Evolutionary conservation across 306 rosid genomes (phyloP).

Genomic region (Coriaria nepalensis): DNA sequence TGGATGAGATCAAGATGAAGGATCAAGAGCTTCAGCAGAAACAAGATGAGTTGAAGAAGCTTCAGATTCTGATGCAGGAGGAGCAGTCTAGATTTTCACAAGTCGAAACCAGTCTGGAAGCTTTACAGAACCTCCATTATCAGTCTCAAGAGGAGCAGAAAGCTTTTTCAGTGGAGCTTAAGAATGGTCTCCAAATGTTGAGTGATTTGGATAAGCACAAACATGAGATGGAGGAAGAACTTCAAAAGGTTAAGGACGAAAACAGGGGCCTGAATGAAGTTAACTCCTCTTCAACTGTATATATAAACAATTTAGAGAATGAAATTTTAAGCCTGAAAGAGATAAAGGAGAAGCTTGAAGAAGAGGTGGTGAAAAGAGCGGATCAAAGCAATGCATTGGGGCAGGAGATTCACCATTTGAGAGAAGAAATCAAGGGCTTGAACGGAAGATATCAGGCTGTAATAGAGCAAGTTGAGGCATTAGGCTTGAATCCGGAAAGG

Average conservation of each 20-base stretch:
- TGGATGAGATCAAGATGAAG: slow-evolving; percentile 53
- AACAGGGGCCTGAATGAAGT: slow-evolving; percentile 51
- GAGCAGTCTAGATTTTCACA: slow-evolving; percentile 64
- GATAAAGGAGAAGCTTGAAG: slow-evolving; percentile 79
- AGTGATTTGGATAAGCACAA: slow-evolving; percentile 60
- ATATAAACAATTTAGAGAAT: slow-evolving; percentile 43
- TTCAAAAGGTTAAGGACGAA: slow-evolving; percentile 53
- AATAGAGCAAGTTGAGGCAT: slow-evolving; percentile 50
- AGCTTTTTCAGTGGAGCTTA: slow-evolving; percentile 74
- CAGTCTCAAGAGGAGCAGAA: slow-evolving; percentile 81
- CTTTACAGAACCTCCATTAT: slow-evolving; percentile 54
- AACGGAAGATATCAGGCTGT: slow-evolving; percentile 51
- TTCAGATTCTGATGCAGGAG: slow-evolving; percentile 57
- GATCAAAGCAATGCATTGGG: slow-evolving; percentile 57
- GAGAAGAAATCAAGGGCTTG: slow-evolving; percentile 53
- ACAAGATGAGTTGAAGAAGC: slow-evolving; percentile 50
- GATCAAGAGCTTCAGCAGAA: slow-evolving; percentile 71
- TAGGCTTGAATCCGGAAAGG: slow-evolving; percentile 56
- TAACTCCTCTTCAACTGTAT: slow-evolving; percentile 33
- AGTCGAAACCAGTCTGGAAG: slow-evolving; percentile 59
- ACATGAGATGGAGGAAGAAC: slow-evolving; percentile 54
- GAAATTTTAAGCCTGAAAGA: slow-evolving; percentile 67
- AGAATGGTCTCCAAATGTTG: slow-evolving; percentile 63
- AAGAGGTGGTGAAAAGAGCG: slow-evolving; percentile 40
- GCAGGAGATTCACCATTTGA: slow-evolving; percentile 42